Conservation (phyloP, 2,329 filamentous ascomycete genomes). For the Helotiales sp. region DNA sequence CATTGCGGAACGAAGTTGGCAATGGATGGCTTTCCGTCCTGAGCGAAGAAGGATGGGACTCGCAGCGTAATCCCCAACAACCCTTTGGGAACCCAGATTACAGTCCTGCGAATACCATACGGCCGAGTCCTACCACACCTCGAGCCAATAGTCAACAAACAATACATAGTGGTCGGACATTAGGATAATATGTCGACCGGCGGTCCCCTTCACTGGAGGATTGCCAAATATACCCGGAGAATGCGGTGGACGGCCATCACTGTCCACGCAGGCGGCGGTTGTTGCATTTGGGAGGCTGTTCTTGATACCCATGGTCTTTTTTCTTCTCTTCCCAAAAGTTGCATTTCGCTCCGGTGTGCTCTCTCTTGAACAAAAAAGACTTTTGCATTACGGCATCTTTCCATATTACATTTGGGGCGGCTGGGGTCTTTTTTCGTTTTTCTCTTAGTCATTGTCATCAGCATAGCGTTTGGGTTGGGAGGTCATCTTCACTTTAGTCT, state of each 20-base stretch:
- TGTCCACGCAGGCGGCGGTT: not conserved
- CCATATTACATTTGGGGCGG: constrained; percentile 15
- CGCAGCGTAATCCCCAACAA: constrained; percentile 38
- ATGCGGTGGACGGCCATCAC: not conserved
- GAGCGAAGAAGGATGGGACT: constrained; percentile 74
- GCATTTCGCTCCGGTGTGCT: constrained; percentile 13
- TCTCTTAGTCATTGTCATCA: constrained; percentile 24
- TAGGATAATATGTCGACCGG: constrained; percentile 35
- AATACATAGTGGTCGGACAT: constrained; percentile 43
- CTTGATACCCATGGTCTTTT: constrained; percentile 36
- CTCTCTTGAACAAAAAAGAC: constrained; percentile 16
- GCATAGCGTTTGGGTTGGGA: constrained; percentile 37
- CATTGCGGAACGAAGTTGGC: constrained; percentile 82
- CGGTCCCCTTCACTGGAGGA: constrained; percentile 26
- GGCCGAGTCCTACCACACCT: constrained; percentile 38
- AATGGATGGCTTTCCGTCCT: constrained; percentile 86
- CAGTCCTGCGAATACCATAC: constrained; percentile 37
- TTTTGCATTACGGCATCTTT: constrained; percentile 36
- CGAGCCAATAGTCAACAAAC: constrained; percentile 43
- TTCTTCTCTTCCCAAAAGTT: constrained; percentile 23
- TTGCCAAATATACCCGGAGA: not conserved
- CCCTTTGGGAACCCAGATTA: constrained; percentile 39
- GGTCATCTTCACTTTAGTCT: constrained; percentile 25
- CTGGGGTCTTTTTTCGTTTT: constrained; percentile 12
- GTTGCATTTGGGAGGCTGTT: constrained; percentile 31